A percentile compares a stretch with the other conserved stretches of the same genome.
Evolutionary conservation across 2,329 filamentous ascomycete species (phyloP).

Genomic region (Ustulina deusta): DNA sequence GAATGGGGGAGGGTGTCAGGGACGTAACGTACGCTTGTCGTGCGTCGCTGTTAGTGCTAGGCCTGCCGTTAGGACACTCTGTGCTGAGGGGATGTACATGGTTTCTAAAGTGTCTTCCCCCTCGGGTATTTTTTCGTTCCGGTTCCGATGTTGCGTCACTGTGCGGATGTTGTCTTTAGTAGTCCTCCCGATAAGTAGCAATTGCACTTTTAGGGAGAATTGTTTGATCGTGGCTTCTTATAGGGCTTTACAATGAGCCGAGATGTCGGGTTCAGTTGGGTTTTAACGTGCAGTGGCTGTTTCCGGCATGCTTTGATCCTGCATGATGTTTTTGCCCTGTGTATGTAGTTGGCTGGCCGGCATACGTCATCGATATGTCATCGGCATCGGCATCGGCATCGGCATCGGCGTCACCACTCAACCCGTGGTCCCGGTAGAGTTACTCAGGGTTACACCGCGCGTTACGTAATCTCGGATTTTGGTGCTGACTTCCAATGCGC

Average conservation of each 20-base stretch:
- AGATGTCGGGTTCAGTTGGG: background rate
- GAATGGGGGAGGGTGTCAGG: background rate
- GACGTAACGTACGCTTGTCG: slow-evolving; percentile 41
- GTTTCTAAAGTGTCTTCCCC: slow-evolving; percentile 1
- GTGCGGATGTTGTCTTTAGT: background rate
- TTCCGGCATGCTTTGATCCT: background rate
- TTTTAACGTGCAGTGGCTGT: background rate
- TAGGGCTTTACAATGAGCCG: background rate
- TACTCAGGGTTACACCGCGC: no score
- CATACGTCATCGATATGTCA: slow-evolving; percentile 3
- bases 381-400: slow-evolving; percentile 1
- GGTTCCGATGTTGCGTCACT: background rate
- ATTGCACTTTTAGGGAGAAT: background rate
- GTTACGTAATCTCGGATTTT: background rate
- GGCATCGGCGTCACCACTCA: slow-evolving; percentile 7
- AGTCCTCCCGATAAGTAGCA: background rate
- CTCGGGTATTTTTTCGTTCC: background rate
- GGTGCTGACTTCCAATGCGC: no score
- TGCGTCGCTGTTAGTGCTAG: slow-evolving; percentile 45
- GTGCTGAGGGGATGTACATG: slow-evolving; percentile 49
- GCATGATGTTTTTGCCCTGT: background rate
- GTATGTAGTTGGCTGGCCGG: background rate
- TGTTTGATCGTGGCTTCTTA: background rate
- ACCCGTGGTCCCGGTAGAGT: background rate
- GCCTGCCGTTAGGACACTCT: slow-evolving; percentile 48